phyloP scores from a whole-genome alignment of 306 rosid species.

The Arachis stenosperma region DNA sequence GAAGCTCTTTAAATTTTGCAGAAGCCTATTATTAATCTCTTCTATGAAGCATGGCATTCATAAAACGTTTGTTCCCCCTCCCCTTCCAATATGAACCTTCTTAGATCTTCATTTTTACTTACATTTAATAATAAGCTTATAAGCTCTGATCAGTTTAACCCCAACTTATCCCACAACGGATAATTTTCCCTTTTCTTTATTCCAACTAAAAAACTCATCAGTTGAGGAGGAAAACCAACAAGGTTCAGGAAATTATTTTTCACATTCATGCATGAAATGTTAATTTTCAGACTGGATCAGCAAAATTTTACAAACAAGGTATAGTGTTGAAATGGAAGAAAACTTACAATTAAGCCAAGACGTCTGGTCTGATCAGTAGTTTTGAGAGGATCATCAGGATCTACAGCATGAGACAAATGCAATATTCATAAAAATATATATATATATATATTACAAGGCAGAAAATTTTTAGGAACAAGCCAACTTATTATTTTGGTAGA shows the following conservation, averaged over 20 bases:
- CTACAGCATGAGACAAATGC: slow-evolving; percentile 35
- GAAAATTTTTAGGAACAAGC: slow-evolving; percentile 9
- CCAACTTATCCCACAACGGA: neutral
- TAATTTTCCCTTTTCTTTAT: neutral
- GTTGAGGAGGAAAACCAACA: neutral
- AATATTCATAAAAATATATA: neutral
- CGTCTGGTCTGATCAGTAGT: slow-evolving; percentile 49
- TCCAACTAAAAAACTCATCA: slow-evolving; percentile 1
- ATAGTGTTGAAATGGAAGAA: slow-evolving; percentile 10
- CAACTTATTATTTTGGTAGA: slow-evolving; percentile 1
- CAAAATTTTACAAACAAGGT: slow-evolving; percentile 8
- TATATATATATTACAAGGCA: neutral
- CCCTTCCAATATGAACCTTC: neutral
- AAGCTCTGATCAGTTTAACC: neutral
- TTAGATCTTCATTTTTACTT: neutral
- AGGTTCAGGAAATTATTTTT: neutral
- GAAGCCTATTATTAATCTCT: slow-evolving; percentile 13
- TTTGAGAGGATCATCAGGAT: slow-evolving; percentile 57
- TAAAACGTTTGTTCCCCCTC: too few relatives aligned
- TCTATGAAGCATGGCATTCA: neutral
- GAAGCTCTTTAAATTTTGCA: neutral
- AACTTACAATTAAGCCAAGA: slow-evolving; percentile 57
- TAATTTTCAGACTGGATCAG: slow-evolving; percentile 12
- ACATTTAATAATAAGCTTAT: neutral
- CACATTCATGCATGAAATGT: slow-evolving; percentile 5